Evolutionary conservation across 2,329 filamentous ascomycete genomes (phyloP), one percentile per base, ranked within the genome.

Genomic region (Ophiognomonia clavigignenti-juglandacearum): DNA sequence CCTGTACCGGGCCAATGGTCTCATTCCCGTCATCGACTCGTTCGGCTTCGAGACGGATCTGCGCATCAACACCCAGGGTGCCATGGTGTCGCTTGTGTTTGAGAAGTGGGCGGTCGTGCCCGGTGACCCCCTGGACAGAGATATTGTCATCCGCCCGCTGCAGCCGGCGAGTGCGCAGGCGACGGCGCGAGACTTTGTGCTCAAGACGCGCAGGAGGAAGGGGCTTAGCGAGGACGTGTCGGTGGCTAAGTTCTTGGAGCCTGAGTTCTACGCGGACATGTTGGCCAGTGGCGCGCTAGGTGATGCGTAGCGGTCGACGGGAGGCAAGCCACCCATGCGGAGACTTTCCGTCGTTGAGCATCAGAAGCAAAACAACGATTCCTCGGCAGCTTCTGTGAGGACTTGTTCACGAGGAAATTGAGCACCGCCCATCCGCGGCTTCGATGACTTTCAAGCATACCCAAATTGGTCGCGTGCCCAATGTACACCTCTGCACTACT

Each of bases 11-110:
- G 91, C 96, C 44, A 87, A 85, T 59, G 93, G 93, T 4, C 75
- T 97, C 41, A 83, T 98, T 47, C 93, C 93, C 9, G 93, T 97
- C 50, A 96, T 98, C 62, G 93, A 98, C 71, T 90, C 85, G 24
- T 98, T 98, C 61, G 93, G 93, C 18, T 97, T 98, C 67, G 93
- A 98, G 73, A 97, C 93, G 13, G 93, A 98, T 70, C 75, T 98
- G 48, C 79, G 93, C 53, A 97, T 97, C 61, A 91, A 96, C 67
- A 96, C 92, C 0, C 88, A 96, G 71, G 92, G 93, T 43, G 90
- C 91, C 47, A 91, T 88, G 60, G 83, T 97, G 44, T 90, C 85
- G 58, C 77, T 98, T 29, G 89, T 95, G 11, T 98, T 98, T 66
- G 93, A 98, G 63, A 83, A 88, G 55, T 98, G 93, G 93, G 90